These are phyloP conservation scores for Alternaria postmessia DNA, from an alignment of 2,329 filamentous ascomycete genomes.

Conservation along the genomic window DNA sequence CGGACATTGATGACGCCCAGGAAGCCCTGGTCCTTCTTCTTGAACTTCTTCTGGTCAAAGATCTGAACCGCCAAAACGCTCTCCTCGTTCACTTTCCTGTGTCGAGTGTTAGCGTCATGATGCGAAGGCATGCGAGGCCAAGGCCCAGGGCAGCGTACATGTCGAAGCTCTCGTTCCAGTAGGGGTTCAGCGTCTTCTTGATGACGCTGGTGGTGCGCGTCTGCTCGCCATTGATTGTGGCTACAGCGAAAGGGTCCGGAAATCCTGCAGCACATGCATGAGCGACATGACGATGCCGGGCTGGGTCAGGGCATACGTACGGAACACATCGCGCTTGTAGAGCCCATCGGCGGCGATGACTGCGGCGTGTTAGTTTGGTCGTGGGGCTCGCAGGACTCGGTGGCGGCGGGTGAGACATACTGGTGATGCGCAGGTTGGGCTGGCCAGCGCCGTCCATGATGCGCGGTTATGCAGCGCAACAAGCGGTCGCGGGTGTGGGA, in stretches of 20 bases:
- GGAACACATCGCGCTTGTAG: constrained; percentile 99
- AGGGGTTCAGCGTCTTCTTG: constrained; percentile 98
- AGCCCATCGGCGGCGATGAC: constrained; percentile 98
- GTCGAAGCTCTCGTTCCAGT: constrained; percentile 99
- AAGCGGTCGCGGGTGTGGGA: background rate
- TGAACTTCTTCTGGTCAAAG: constrained; percentile 99
- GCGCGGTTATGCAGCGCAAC: constrained; percentile 20
- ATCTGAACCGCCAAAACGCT: constrained; percentile 98
- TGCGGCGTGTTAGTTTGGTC: constrained; percentile 54
- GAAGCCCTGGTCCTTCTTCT: constrained; percentile 99
- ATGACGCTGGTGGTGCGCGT: constrained; percentile 97
- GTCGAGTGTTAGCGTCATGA: constrained; percentile 33
- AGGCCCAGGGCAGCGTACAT: constrained; percentile 69
- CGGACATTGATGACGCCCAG: constrained; percentile 97
- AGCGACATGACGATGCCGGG: constrained; percentile 29
- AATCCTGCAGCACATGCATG: constrained; percentile 70
- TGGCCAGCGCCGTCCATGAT: constrained; percentile 59
- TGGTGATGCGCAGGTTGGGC: constrained; percentile 91
- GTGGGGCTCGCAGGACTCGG: constrained; percentile 5
- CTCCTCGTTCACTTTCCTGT: constrained; percentile 88
- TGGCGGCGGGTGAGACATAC: constrained; percentile 62
- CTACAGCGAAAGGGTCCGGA: constrained; percentile 96
- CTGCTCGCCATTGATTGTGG: constrained; percentile 96
- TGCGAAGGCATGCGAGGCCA: constrained; percentile 6
- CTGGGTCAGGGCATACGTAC: constrained; percentile 65